A percentile compares a stretch with the other conserved stretches of the same genome.
phyloP scores from a whole-genome alignment of 148 eudicot genomes.

The Rhododendron simsii region DNA sequence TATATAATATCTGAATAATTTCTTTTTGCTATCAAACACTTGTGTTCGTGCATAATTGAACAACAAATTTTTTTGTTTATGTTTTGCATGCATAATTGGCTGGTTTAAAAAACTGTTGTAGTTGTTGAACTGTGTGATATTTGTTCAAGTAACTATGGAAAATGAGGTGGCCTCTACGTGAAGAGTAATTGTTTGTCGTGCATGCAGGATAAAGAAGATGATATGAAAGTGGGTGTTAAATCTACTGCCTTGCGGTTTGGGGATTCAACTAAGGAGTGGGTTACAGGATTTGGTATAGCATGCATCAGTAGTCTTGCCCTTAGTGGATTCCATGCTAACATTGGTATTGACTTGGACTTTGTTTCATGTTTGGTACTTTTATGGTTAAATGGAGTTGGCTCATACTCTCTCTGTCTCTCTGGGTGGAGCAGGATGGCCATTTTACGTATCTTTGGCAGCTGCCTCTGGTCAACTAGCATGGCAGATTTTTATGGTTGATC shows the following conservation, averaged over 20 bases:
- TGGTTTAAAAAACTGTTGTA: neutral
- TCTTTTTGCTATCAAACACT: neutral
- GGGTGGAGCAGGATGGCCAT: constrained; percentile 75
- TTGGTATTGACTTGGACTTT: constrained; percentile 38
- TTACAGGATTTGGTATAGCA: constrained; percentile 73
- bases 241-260: constrained; percentile 95
- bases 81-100: neutral
- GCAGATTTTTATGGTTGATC: constrained; percentile 79
- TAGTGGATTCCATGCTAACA: constrained; percentile 70
- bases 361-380: constrained; percentile 4
- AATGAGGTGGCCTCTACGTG: neutral
- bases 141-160: neutral
- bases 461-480: constrained; percentile 77
- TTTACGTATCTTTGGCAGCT: constrained; percentile 54
- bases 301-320: constrained; percentile 71
- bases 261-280: constrained; percentile 71
- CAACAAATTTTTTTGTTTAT: neutral
- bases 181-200: neutral
- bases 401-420: neutral
- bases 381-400: neutral
- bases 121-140: neutral
- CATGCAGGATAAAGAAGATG: constrained; percentile 87
- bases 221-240: constrained; percentile 84
- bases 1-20: neutral
- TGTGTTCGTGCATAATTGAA: neutral